phyloP scores from a whole-genome alignment of 2,329 filamentous ascomycete genomes.

The Bipolaris cookei region DNA sequence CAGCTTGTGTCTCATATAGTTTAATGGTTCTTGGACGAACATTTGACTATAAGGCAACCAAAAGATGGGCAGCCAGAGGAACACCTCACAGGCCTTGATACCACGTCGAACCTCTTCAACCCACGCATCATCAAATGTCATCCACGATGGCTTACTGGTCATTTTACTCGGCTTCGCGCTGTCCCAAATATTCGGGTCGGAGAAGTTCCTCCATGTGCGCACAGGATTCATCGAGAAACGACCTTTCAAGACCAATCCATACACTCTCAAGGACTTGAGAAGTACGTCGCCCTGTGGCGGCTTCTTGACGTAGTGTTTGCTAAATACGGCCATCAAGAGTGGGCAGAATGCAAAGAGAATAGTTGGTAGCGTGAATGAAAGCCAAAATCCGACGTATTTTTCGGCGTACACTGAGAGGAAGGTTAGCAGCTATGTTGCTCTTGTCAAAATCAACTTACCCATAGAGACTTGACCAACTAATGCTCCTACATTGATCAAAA shows the following conservation, averaged over 20 bases:
- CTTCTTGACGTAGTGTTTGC: constrained; percentile 47
- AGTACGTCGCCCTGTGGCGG: constrained; percentile 74
- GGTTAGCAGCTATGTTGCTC: background rate
- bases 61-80: constrained; percentile 58
- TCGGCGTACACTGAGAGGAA: constrained; percentile 65
- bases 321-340: constrained; percentile 55
- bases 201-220: constrained; percentile 54
- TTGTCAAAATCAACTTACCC: constrained; percentile 26
- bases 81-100: constrained; percentile 32
- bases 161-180: constrained; percentile 69
- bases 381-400: constrained; percentile 76
- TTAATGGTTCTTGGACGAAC: background rate
- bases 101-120: constrained; percentile 61
- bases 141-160: constrained; percentile 67
- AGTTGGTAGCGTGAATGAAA: constrained; percentile 71
- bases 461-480: constrained; percentile 68
- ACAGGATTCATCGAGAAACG: constrained; percentile 66
- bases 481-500: constrained; percentile 72
- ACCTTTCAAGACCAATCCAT: constrained; percentile 65
- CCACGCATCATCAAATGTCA: constrained; percentile 82
- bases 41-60: constrained; percentile 67
- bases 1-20: background rate
- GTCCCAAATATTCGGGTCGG: constrained; percentile 49
- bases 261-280: constrained; percentile 68
- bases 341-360: constrained; percentile 66